These are phyloP conservation scores for Myxozyma neglecta DNA, from an alignment of 805 yeast species.

Conservation along the genomic window DNA sequence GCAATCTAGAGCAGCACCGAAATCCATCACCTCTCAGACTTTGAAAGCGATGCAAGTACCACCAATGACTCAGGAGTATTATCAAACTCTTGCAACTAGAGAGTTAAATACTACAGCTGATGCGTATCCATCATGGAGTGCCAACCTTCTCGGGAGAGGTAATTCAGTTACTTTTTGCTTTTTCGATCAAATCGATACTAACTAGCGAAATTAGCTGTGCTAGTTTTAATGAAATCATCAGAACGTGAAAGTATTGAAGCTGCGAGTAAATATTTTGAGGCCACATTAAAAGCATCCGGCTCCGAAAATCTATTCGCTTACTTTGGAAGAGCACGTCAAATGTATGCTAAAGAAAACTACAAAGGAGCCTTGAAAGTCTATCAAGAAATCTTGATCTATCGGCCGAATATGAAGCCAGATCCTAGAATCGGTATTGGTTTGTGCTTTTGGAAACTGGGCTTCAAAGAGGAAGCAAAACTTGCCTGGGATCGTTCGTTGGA, in stretches of 20 bases:
- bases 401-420: constrained; percentile 78
- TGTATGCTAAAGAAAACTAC: constrained; percentile 71
- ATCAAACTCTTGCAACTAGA: constrained; percentile 47
- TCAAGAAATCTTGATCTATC: constrained; percentile 74
- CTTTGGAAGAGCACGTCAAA: constrained; percentile 79
- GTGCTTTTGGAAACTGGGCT: constrained; percentile 87
- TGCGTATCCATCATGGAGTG: constrained; percentile 48
- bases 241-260: constrained; percentile 64
- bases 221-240: constrained; percentile 43
- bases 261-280: constrained; percentile 69
- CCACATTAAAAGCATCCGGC: constrained; percentile 51
- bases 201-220: constrained; percentile 44
- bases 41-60: constrained; percentile 3
- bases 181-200: neutral
- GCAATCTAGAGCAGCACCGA: constrained; percentile 39
- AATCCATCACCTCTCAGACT: constrained; percentile 1
- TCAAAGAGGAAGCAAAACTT: constrained; percentile 66
- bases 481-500: constrained; percentile 84
- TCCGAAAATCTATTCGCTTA: constrained; percentile 71
- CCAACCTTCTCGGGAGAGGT: constrained; percentile 61
- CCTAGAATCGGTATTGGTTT: constrained; percentile 93
- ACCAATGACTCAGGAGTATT: constrained; percentile 36
- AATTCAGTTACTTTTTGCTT: neutral
- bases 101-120: constrained; percentile 50
- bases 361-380: constrained; percentile 72